Conservation (phyloP, 768 basidiomycete genomes). For the Saitozyma sp. region DNA sequence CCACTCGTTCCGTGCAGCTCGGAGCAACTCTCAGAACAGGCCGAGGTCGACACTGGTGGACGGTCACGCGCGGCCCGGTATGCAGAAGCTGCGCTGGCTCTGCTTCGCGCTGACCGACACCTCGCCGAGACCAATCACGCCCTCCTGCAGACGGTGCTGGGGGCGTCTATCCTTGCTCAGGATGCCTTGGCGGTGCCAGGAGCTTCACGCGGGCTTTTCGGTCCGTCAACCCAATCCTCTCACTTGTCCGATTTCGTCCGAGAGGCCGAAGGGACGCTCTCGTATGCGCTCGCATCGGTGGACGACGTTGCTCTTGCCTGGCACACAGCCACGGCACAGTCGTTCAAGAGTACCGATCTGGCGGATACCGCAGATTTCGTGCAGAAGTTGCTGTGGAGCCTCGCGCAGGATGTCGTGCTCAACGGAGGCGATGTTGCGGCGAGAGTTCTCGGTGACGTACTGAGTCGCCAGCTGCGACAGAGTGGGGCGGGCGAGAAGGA, state of each 20-base stretch:
- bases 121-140: constrained; percentile 63
- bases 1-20: constrained; percentile 23
- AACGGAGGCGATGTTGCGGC: constrained; percentile 53
- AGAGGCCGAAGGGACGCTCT: constrained; percentile 32
- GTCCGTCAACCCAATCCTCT: constrained; percentile 52
- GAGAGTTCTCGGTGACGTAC: constrained; percentile 63
- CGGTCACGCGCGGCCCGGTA: constrained; percentile 67
- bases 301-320: constrained; percentile 27
- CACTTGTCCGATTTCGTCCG: constrained; percentile 53
- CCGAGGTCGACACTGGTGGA: constrained; percentile 56
- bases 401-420: constrained; percentile 13
- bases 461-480: constrained; percentile 61
- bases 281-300: constrained; percentile 25
- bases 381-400: constrained; percentile 19
- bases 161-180: constrained; percentile 63
- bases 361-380: constrained; percentile 18
- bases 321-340: constrained; percentile 15
- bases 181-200: constrained; percentile 64
- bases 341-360: constrained; percentile 2
- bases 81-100: constrained; percentile 61
- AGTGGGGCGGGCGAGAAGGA: constrained; percentile 65
- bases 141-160: constrained; percentile 69
- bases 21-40: constrained; percentile 13
- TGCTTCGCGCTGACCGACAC: constrained; percentile 64
- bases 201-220: constrained; percentile 59